Conservation (phyloP, 192 early-diverging fungal species). For the Mortierella antarctica region DNA sequence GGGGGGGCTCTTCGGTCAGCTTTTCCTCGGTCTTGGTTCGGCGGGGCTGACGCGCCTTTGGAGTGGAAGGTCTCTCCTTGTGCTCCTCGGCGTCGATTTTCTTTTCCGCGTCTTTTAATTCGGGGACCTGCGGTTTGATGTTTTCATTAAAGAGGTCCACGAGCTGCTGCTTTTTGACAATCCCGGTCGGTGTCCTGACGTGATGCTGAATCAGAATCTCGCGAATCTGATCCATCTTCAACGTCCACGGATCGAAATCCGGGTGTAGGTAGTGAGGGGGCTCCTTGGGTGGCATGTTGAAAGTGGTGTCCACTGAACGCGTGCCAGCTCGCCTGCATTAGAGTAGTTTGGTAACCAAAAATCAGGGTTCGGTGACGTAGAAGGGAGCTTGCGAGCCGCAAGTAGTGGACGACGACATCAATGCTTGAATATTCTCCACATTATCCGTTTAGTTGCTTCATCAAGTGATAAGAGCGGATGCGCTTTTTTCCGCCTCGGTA, state of each 20-base stretch:
- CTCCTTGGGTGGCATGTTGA: neutral
- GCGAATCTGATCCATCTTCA: constrained; percentile 48
- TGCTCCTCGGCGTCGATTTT: constrained; percentile 1
- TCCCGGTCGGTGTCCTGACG: constrained; percentile 32
- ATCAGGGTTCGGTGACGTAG: too few species aligned
- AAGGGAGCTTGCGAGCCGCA: too few species aligned
- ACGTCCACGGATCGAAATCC: constrained; percentile 38
- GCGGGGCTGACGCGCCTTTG: constrained; percentile 4
- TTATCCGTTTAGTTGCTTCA: too few species aligned
- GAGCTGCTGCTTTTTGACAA: constrained; percentile 38
- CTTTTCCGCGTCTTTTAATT: neutral
- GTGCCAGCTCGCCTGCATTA: too few species aligned
- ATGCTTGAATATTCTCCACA: too few species aligned
- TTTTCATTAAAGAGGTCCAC: constrained; percentile 40
- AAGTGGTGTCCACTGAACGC: too few species aligned
- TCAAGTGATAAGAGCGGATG: too few species aligned
- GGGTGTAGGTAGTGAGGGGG: constrained; percentile 42
- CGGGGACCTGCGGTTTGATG: constrained; percentile 34
- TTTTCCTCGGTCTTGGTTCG: neutral
- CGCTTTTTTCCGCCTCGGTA: too few species aligned
- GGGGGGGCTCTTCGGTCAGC: neutral
- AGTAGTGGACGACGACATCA: too few species aligned
- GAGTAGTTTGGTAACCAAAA: too few species aligned
- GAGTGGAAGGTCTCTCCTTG: neutral
- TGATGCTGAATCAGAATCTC: constrained; percentile 41